Evolutionary conservation across 805 yeast species (phyloP), one percentile per base, ranked within the genome.

Genomic region (Starmerella floris): DNA sequence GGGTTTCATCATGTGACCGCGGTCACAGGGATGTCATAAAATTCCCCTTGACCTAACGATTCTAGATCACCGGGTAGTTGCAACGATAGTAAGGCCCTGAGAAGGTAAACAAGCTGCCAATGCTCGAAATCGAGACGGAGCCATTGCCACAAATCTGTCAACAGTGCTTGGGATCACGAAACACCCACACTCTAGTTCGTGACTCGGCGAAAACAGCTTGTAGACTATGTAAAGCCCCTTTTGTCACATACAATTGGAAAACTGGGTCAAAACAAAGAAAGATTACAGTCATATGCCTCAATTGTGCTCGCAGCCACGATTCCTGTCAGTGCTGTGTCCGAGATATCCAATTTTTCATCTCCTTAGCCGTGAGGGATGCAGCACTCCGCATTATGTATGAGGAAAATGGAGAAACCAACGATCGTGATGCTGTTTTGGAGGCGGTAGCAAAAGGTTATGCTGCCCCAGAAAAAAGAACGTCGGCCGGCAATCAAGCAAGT

Each of bases 321-420:
- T 79, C 93, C 53, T 88, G 98, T 57, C 97, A 91, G 59, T 64
- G 76, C 21, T 88, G 98, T 59, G 72, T 84, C 74, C 59, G 80
- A 27, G 97, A 88, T 62, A 63, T 87, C 33, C 73, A 78, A 23
- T 82, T 76, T 63, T 83, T 85, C 3, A 73, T 91, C n/a, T 83
- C 94, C 0, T 58, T 84, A 16, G 74, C 77, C 10, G 62, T 84
- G 5, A 66, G 95, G 50, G 95, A 87, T 54, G 76, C 83, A 1
- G 82, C 94, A 3, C 59, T 85, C 53, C 75, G 76, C 51, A 68
- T 83, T 69, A 79, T 87, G 2, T n/a, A 15, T 1, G 48, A 46
- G 19, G 52, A 49, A n/a, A 41, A 42, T 21, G 52, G 52, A 2
- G 20, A 15, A 2, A 39, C 13, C 1, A 20, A 20, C 9, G 42